Evolutionary conservation across 83 land plant genomes (phyloP).

Genomic region (Picea abies): DNA sequence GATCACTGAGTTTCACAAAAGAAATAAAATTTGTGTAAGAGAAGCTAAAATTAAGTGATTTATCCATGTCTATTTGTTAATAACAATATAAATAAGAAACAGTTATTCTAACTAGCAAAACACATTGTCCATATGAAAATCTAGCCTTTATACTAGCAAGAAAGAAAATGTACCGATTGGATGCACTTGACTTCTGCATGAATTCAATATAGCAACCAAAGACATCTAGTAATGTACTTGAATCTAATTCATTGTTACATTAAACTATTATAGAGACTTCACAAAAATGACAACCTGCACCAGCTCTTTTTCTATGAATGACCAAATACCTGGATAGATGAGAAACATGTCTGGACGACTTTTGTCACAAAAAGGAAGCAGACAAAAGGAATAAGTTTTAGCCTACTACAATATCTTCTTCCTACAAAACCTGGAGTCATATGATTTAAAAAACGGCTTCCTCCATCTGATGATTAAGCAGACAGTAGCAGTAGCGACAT

Average conservation of each 20-base stretch:
- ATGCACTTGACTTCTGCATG: not conserved
- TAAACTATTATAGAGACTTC: not conserved
- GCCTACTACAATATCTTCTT: too few relatives aligned
- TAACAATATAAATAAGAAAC: not conserved
- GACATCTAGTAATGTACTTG: not conserved
- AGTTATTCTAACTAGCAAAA: not conserved
- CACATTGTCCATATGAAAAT: not conserved
- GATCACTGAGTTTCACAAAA: constrained; percentile 34
- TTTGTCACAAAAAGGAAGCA: not conserved
- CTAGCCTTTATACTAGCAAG: not conserved
- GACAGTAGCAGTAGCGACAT: not conserved
- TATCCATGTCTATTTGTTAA: not conserved
- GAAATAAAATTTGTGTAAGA: not conserved
- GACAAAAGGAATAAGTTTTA: not conserved
- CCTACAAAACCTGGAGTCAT: not conserved
- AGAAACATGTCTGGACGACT: not conserved
- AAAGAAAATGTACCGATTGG: not conserved
- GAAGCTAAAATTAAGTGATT: not conserved
- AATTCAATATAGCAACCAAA: not conserved
- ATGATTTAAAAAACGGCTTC: not conserved
- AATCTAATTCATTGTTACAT: not conserved
- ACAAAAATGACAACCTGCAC: not conserved
- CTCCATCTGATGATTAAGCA: not conserved
- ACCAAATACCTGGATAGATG: not conserved
- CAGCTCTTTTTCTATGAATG: not conserved